Evolutionary conservation across 1,139 yeast genomes (phyloP).

Genomic region (Geotrichum phurueaensis): DNA sequence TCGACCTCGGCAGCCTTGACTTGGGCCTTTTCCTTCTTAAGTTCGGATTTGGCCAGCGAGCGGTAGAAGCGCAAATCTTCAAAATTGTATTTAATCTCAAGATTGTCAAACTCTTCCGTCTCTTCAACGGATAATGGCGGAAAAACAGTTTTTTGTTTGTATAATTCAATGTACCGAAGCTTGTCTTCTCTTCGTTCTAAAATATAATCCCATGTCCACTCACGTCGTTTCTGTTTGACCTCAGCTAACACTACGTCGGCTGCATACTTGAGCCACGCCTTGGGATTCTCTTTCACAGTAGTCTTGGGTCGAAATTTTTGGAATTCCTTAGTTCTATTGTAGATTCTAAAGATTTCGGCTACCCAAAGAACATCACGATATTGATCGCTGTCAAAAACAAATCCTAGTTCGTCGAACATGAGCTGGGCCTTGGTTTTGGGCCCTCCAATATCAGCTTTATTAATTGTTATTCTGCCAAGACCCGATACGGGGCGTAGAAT

Average conservation of each 20-base stretch:
- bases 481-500: conserved; percentile 87
- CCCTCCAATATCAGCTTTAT: conserved; percentile 55
- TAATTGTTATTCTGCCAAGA: conserved; percentile 70
- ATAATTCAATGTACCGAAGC: conserved; percentile 58
- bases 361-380: conserved; percentile 79
- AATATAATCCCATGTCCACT: conserved; percentile 87
- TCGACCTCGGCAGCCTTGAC: conserved; percentile 17
- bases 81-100: conserved; percentile 58
- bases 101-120: conserved; percentile 40
- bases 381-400: conserved; percentile 78
- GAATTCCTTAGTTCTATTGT: conserved; percentile 67
- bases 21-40: conserved; percentile 48
- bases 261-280: conserved; percentile 76
- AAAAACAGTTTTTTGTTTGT: conserved; percentile 45
- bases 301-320: conserved; percentile 62
- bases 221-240: conserved; percentile 70
- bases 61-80: conserved; percentile 85
- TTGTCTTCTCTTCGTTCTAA: conserved; percentile 68
- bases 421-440: conserved; percentile 78
- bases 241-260: conserved; percentile 68
- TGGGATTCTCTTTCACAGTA: conserved; percentile 60
- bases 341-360: conserved; percentile 75
- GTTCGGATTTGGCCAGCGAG: conserved; percentile 64
- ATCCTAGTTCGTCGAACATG: conserved; percentile 79
- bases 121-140: conserved; percentile 35